These are phyloP conservation scores for Nasturtium officinale DNA, from an alignment of 345 rosid genomes.

Conservation along the genomic window DNA sequence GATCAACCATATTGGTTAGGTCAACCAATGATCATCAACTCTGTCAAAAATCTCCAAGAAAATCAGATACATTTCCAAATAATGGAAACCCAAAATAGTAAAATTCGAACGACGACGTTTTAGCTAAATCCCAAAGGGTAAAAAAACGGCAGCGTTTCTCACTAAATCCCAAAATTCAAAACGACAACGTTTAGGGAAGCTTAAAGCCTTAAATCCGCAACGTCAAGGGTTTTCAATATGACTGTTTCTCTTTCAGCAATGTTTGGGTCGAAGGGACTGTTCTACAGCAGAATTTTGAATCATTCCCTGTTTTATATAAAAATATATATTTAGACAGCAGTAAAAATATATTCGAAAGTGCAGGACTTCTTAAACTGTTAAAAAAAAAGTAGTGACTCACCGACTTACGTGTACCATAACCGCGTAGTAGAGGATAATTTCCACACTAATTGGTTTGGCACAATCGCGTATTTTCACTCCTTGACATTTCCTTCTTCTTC, in stretches of 20 bases:
- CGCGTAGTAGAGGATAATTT: slow-evolving; percentile 26
- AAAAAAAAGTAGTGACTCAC: not conserved
- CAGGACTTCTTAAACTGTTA: not conserved
- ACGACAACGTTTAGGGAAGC: slow-evolving; percentile 11
- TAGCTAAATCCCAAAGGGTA: not conserved
- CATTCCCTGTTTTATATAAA: slow-evolving; percentile 33
- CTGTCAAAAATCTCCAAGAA: slow-evolving; percentile 7
- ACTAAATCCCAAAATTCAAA: not conserved
- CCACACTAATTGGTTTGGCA: slow-evolving; percentile 15
- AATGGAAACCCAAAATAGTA: not conserved
- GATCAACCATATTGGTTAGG: slow-evolving; percentile 38
- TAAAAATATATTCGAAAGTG: not conserved
- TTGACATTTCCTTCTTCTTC: slow-evolving; percentile 11
- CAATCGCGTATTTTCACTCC: slow-evolving; percentile 15
- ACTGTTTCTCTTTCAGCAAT: slow-evolving; percentile 10
- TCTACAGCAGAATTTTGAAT: slow-evolving; percentile 29
- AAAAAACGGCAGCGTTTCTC: not conserved
- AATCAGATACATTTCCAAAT: not conserved
- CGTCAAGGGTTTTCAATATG: slow-evolving; percentile 35
- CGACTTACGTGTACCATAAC: not conserved
- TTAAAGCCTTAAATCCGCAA: slow-evolving; percentile 35
- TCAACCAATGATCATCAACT: slow-evolving; percentile 42
- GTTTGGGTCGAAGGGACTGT: slow-evolving; percentile 32
- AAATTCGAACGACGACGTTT: not conserved
- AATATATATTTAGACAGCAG: no score